These are phyloP conservation scores for Termitomyces sp. DNA, from an alignment of 768 basidiomycete species.

Conservation along the genomic window DNA sequence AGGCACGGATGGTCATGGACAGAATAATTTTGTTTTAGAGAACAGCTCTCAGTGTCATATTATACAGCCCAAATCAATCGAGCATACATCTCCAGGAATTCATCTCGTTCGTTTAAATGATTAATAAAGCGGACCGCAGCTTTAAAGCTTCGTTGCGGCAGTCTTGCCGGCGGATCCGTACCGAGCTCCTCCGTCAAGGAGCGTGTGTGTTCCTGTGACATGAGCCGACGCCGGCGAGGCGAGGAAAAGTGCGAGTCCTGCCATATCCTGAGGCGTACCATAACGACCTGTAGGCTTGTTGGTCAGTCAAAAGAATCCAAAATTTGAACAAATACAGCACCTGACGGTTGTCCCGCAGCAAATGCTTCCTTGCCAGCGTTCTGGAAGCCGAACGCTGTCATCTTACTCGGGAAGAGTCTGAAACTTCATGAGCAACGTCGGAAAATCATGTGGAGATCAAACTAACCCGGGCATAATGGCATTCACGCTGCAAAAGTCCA, in stretches of 20 bases:
- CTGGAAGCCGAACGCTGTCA: constrained; percentile 73
- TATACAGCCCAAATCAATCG: not conserved
- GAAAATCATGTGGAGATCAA: not conserved
- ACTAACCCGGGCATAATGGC: constrained; percentile 76
- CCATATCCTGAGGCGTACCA: constrained; percentile 62
- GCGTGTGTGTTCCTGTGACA: constrained; percentile 66
- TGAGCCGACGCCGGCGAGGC: constrained; percentile 69
- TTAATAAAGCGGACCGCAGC: not conserved
- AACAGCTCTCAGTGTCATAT: not conserved
- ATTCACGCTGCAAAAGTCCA: constrained; percentile 53
- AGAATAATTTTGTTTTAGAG: not conserved
- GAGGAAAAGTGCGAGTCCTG: constrained; percentile 66
- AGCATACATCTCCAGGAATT: not conserved
- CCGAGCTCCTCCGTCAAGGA: constrained; percentile 65
- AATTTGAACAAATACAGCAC: constrained; percentile 25
- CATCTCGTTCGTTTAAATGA: not conserved
- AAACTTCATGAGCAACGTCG: not conserved
- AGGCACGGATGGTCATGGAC: not conserved
- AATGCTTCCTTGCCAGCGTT: constrained; percentile 47
- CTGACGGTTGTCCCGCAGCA: constrained; percentile 55
- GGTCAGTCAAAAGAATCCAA: not conserved
- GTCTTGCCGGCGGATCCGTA: constrained; percentile 13
- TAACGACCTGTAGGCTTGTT: constrained; percentile 45
- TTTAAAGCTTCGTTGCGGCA: not conserved
- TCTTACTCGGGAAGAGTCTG: constrained; percentile 77